Percentiles rank a stretch among this genome's conserved stretches.
phyloP scores from a whole-genome alignment of 352 stramenopile genomes.

The Globisporangium radiosum region DNA sequence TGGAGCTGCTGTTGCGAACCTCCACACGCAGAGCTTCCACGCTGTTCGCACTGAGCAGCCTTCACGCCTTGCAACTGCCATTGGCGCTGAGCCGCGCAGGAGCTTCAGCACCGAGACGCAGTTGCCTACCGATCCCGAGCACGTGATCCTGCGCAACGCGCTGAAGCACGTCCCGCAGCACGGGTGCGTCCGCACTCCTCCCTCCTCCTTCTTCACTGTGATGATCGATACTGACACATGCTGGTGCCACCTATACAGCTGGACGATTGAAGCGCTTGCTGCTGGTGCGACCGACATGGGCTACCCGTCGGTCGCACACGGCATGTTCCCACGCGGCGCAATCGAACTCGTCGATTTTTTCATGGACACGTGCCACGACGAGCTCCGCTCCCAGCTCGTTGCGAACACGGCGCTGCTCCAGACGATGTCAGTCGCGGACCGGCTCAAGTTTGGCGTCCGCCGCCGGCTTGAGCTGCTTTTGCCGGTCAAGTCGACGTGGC shows the following conservation, averaged over 20 bases:
- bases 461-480: slow-evolving; percentile 57
- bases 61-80: no score
- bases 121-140: slow-evolving; percentile 23
- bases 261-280: slow-evolving; percentile 67
- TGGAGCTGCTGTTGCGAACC: background rate
- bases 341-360: slow-evolving; percentile 83
- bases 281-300: slow-evolving; percentile 59
- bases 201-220: background rate
- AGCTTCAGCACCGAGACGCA: background rate
- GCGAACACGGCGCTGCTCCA: slow-evolving; percentile 54
- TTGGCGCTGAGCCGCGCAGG: background rate
- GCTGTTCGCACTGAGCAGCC: no score
- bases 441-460: slow-evolving; percentile 75
- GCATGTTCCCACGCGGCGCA: slow-evolving; percentile 69
- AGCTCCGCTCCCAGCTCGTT: slow-evolving; percentile 57
- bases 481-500: slow-evolving; percentile 55
- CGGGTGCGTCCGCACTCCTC: slow-evolving; percentile 26
- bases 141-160: slow-evolving; percentile 45
- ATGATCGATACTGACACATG: background rate
- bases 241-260: slow-evolving; percentile 26
- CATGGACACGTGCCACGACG: slow-evolving; percentile 66
- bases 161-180: slow-evolving; percentile 36
- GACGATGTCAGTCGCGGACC: slow-evolving; percentile 65
- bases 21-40: background rate
- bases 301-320: slow-evolving; percentile 75